Conservation (phyloP, 805 yeast genomes). For the Saturnispora bothae region DNA sequence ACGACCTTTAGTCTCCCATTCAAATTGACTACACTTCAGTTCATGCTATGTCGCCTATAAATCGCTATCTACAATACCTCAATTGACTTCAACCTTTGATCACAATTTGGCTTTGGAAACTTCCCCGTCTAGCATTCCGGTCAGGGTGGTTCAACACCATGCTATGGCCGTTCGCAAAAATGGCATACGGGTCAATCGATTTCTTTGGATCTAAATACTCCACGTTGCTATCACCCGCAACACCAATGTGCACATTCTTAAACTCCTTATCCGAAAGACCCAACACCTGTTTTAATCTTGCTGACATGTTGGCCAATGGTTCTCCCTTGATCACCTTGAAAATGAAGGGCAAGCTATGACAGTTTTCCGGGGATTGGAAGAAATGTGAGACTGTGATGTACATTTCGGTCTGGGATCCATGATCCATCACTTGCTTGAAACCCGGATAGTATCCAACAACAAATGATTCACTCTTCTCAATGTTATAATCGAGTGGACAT, state of each 20-base stretch:
- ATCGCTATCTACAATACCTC: neutral
- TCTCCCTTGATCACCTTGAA: slow-evolving; percentile 67
- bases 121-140: slow-evolving; percentile 47
- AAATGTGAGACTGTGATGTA: slow-evolving; percentile 67
- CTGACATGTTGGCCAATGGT: slow-evolving; percentile 46
- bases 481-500: slow-evolving; percentile 27
- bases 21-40: no score
- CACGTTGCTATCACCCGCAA: slow-evolving; percentile 32
- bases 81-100: slow-evolving; percentile 30
- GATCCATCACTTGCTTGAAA: slow-evolving; percentile 15
- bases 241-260: slow-evolving; percentile 59
- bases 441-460: slow-evolving; percentile 40
- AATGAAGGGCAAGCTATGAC: slow-evolving; percentile 80
- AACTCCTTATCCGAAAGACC: slow-evolving; percentile 78
- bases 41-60: no score
- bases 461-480: slow-evolving; percentile 32
- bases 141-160: slow-evolving; percentile 87
- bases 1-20: no score
- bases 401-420: slow-evolving; percentile 19
- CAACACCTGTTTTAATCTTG: slow-evolving; percentile 54
- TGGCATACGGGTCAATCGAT: slow-evolving; percentile 41
- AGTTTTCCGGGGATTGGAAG: slow-evolving; percentile 50
- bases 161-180: slow-evolving; percentile 24
- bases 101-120: slow-evolving; percentile 48
- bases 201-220: slow-evolving; percentile 40